Percentiles rank a stretch among this genome's conserved stretches.
Conservation (phyloP, 352 stramenopile species). For the Phytopythium vexans region DNA sequence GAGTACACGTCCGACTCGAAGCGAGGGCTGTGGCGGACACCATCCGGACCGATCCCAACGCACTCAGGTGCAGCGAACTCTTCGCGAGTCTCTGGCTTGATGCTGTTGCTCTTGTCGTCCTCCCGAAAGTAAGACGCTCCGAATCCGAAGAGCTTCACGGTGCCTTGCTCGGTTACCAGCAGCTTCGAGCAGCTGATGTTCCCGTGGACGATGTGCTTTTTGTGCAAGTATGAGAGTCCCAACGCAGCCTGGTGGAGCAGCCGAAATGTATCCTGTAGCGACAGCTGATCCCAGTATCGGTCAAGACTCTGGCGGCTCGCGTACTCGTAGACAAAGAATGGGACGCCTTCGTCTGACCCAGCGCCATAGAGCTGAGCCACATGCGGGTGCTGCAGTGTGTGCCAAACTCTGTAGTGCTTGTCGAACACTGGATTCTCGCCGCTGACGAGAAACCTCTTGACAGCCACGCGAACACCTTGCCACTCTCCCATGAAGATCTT, state of each 20-base stretch:
- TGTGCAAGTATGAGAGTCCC: slow-evolving; percentile 23
- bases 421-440: slow-evolving; percentile 22
- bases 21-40: slow-evolving; percentile 3
- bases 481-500: slow-evolving; percentile 15
- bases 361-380: slow-evolving; percentile 25
- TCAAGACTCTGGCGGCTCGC: slow-evolving; percentile 13
- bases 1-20: slow-evolving; percentile 34
- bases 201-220: slow-evolving; percentile 23
- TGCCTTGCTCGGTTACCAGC: slow-evolving; percentile 18
- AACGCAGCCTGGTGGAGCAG: slow-evolving; percentile 11
- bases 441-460: slow-evolving; percentile 19
- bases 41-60: slow-evolving; percentile 8
- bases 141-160: slow-evolving; percentile 31
- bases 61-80: slow-evolving; percentile 26
- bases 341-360: slow-evolving; percentile 13
- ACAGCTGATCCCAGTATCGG: slow-evolving; percentile 14
- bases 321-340: slow-evolving; percentile 32
- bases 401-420: slow-evolving; percentile 23
- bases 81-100: slow-evolving; percentile 6
- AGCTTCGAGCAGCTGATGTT: slow-evolving; percentile 40
- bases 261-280: slow-evolving; percentile 5
- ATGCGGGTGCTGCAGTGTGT: slow-evolving; percentile 16
- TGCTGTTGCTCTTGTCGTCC: slow-evolving; percentile 15
- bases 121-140: slow-evolving; percentile 23
- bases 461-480: slow-evolving; percentile 17